These are phyloP conservation scores for Fusarium subtropicale DNA, from an alignment of 2,329 filamentous ascomycete genomes.

Conservation along the genomic window DNA sequence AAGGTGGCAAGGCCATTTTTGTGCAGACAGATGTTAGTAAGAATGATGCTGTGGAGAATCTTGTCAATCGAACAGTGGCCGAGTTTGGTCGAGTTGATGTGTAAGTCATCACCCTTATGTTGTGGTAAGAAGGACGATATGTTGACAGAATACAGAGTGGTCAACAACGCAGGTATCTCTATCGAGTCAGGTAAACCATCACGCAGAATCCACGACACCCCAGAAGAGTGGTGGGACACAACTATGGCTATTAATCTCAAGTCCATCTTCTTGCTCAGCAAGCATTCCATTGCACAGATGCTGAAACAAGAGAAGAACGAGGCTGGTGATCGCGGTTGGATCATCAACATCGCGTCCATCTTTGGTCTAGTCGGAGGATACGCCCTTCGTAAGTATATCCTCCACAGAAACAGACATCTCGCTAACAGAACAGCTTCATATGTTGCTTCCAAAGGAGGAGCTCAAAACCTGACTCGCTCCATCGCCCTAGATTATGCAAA, in stretches of 20 bases:
- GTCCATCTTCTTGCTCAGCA: slow-evolving; percentile 56
- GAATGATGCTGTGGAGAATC: slow-evolving; percentile 50
- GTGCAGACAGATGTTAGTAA: slow-evolving; percentile 58
- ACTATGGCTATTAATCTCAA: slow-evolving; percentile 54
- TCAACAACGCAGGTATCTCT: slow-evolving; percentile 59
- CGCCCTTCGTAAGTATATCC: slow-evolving; percentile 33
- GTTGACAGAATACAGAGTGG: slow-evolving; percentile 47
- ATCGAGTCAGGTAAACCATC: slow-evolving; percentile 49
- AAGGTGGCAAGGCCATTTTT: slow-evolving; percentile 55
- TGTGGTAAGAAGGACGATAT: slow-evolving; percentile 28
- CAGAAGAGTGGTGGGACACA: slow-evolving; percentile 59
- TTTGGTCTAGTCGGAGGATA: slow-evolving; percentile 53
- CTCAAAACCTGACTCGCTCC: slow-evolving; percentile 61
- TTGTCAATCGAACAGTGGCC: slow-evolving; percentile 48
- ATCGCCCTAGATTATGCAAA: slow-evolving; percentile 62
- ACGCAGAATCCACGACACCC: slow-evolving; percentile 58
- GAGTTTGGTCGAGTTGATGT: slow-evolving; percentile 42
- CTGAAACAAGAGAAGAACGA: slow-evolving; percentile 57
- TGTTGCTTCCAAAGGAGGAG: slow-evolving; percentile 61
- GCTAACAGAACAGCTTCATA: slow-evolving; percentile 51
- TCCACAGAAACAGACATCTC: rapidly evolving
- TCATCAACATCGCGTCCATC: slow-evolving; percentile 62
- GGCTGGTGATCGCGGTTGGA: slow-evolving; percentile 59
- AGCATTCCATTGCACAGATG: slow-evolving; percentile 62
- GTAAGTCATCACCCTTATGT: slow-evolving; percentile 29